Base-by-base conservation (phyloP, 805 yeast genomes). In the Yarrowia yakushimensis region DNA sequence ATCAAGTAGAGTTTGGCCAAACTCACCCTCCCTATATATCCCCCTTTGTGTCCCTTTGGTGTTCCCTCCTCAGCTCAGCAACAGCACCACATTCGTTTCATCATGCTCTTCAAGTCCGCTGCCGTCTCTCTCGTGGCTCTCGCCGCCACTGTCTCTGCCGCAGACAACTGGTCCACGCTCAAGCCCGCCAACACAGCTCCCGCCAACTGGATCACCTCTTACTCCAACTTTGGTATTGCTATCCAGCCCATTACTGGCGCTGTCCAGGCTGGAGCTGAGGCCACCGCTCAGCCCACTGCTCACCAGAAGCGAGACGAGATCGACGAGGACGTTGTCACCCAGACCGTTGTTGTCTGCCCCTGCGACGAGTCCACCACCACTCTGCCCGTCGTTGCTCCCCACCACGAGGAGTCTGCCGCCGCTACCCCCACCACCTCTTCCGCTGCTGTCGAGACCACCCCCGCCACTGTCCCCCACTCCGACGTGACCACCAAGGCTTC, bases 301-400 rank as follows among this genome's bases (percentile, higher is more conserved):
- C 60, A 52, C 60, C 45, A 37, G 60, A 52, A 52, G 60, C 60
- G 60, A 27, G 60, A 52, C 15, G 34, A 37, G 18, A 2, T 2
- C 18, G 60, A 52, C 17, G 60, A 52, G 25, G 59, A 52, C 34
- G 60, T 52, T 13, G 60, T 52, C 25, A 37, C 45, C 34, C 60
- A 52, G 60, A 52, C 60, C 15, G 60, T 52, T n/a, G 60, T 52
- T 36, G 42, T 36, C 20, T 52, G 60, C 25, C 60, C 60, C 13
- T 52, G 60, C 27, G 60, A 52, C 25, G 60, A 52, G 43, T 52
- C 60, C 27, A 36, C 42, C 45, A 52, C 42, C 45, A 52, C 60
- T 17, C 60, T 52, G 27, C 60, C 60, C 34, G 60, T 52, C n/a
- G 55, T 22, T 22, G 39, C 54, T n/a, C 22, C 17, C 11, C 55